Conservation (phyloP, 2,329 filamentous ascomycete species). For the Botryotinia convoluta region DNA sequence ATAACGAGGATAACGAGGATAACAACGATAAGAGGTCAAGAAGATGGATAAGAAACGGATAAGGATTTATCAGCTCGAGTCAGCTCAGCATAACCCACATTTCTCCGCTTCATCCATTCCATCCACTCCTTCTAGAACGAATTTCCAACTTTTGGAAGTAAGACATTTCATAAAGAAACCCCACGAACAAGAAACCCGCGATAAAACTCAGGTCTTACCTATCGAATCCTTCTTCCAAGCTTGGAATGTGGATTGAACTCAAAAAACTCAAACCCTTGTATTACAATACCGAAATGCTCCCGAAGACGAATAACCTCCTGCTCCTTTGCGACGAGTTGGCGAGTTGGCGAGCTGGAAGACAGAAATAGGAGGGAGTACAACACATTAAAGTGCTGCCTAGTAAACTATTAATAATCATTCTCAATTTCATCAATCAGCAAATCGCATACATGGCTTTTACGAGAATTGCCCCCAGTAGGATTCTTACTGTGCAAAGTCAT, state of each 20-base stretch:
- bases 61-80: constrained; percentile 7
- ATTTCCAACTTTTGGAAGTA: neutral
- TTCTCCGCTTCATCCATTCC: neutral
- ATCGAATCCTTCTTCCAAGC: neutral
- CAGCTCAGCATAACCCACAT: neutral
- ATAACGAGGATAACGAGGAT: neutral
- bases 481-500: neutral
- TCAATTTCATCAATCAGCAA: constrained; percentile 3
- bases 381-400: constrained; percentile 2
- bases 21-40: neutral
- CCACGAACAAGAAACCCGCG: constrained; percentile 2
- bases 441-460: neutral
- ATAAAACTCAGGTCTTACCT: constrained; percentile 8
- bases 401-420: neutral
- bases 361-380: neutral
- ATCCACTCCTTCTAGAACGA: constrained; percentile 7
- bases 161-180: neutral
- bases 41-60: neutral
- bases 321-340: neutral
- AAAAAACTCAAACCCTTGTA: neutral
- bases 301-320: neutral
- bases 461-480: neutral
- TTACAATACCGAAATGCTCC: neutral
- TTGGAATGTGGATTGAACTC: neutral
- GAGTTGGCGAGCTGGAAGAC: neutral